Evolutionary conservation across 768 basidiomycete genomes (phyloP).

Genomic region (Mrakia blollopis): DNA sequence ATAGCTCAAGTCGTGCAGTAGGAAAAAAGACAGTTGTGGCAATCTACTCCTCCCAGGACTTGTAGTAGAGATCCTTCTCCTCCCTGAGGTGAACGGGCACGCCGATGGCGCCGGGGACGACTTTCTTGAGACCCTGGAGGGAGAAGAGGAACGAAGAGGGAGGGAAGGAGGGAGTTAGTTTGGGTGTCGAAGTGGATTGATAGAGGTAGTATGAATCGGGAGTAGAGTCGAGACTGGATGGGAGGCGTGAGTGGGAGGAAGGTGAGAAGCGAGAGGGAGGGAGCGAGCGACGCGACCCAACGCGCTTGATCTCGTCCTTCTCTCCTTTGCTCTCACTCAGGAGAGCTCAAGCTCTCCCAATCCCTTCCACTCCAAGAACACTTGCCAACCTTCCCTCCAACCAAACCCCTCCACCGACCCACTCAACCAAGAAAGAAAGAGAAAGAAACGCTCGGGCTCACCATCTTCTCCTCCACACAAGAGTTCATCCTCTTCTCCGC

Average conservation of each 20-base stretch:
- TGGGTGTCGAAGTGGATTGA: not conserved
- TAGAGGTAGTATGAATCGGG: too few species aligned
- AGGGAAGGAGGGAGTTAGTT: not conserved
- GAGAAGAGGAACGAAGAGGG: not conserved
- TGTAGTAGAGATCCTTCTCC: not conserved
- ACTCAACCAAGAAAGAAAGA: not conserved
- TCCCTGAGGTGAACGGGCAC: slow-evolving; percentile 15
- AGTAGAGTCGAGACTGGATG: too few species aligned
- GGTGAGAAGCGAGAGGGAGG: too few species aligned
- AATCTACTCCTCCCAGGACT: not conserved
- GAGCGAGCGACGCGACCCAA: not conserved
- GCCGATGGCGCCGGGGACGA: slow-evolving; percentile 2
- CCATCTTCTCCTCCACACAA: slow-evolving; percentile 95
- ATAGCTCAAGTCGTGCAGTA: not conserved
- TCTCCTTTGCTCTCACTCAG: too few species aligned
- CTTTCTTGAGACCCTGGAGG: slow-evolving; percentile 20
- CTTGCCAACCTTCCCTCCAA: too few species aligned
- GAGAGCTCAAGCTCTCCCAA: too few species aligned
- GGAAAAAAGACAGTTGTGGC: too few species aligned
- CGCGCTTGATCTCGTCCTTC: too few species aligned
- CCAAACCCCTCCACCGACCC: not conserved
- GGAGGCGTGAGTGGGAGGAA: too few species aligned
- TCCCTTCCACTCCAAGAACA: too few species aligned
- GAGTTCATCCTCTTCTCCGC: slow-evolving; percentile 80
- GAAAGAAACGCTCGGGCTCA: slow-evolving; percentile 45